Evolutionary conservation across 2,329 filamentous ascomycete species (phyloP).

Genomic region (Sclerotinia nivalis): DNA sequence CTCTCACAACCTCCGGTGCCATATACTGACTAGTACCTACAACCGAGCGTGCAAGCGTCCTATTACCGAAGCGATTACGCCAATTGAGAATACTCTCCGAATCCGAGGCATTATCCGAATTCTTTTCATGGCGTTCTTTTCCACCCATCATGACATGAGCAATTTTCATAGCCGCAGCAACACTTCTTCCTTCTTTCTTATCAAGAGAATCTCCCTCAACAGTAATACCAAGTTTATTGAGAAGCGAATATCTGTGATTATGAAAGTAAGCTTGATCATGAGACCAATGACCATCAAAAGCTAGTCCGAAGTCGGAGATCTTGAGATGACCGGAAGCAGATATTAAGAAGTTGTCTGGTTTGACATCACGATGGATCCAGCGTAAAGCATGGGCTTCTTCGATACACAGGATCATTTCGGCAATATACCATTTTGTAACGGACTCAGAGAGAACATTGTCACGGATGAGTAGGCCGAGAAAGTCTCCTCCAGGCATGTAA

Average conservation of each 20-base stretch:
- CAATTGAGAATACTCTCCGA: conserved; percentile 62
- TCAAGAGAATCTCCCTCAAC: conserved; percentile 76
- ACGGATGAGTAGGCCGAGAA: conserved; percentile 80
- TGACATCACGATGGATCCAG: conserved; percentile 95
- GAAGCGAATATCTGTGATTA: conserved; percentile 74
- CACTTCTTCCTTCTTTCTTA: conserved; percentile 52
- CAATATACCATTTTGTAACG: conserved; percentile 81
- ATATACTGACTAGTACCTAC: conserved; percentile 98
- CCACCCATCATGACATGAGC: conserved; percentile 45
- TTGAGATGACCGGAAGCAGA: conserved; percentile 86
- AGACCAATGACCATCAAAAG: conserved; percentile 93
- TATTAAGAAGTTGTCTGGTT: conserved; percentile 96
- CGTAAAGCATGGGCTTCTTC: conserved; percentile 85
- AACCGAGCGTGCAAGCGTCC: conserved; percentile 76
- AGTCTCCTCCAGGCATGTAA: conserved; percentile 96
- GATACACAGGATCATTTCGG: conserved; percentile 94
- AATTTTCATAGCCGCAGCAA: conserved; percentile 45
- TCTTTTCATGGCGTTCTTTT: conserved; percentile 45
- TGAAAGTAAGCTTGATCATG: conserved; percentile 88
- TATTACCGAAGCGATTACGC: conserved; percentile 68
- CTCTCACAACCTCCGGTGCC: conserved; percentile 89
- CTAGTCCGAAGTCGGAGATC: conserved; percentile 93
- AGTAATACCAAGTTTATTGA: conserved; percentile 73
- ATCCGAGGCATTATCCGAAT: conserved; percentile 34
- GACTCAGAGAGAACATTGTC: conserved; percentile 80